Conservation (phyloP, 73 alveolate genomes). For the Stentor coeruleus region DNA sequence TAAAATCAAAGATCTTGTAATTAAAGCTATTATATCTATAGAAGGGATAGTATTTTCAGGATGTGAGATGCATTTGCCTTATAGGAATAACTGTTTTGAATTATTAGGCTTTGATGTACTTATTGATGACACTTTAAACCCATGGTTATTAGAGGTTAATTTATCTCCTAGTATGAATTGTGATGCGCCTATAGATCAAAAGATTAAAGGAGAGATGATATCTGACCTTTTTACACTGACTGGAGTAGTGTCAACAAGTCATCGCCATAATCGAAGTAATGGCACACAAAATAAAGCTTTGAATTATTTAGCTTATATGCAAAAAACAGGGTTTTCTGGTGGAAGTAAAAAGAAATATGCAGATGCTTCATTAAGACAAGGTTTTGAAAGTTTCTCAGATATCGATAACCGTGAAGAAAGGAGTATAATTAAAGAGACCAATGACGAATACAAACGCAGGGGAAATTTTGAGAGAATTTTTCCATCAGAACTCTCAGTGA, state of each 20-base stretch:
- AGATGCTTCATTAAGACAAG: background rate
- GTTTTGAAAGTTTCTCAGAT: background rate
- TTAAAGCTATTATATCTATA: conserved; percentile 76
- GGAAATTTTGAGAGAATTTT: conserved; percentile 65
- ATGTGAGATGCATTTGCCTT: conserved; percentile 73
- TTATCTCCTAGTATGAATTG: conserved; percentile 66
- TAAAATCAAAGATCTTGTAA: conserved; percentile 71
- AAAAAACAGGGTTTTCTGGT: background rate
- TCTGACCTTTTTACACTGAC: conserved; percentile 64
- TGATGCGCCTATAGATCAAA: conserved; percentile 55
- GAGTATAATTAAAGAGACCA: conserved; percentile 54
- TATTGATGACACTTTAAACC: conserved; percentile 64
- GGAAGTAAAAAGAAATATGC: background rate
- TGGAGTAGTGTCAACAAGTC: conserved; percentile 36
- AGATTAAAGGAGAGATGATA: conserved; percentile 54
- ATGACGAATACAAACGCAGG: conserved; percentile 52
- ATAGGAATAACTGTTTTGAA: conserved; percentile 80
- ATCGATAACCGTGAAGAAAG: conserved; percentile 30
- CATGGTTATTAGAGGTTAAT: conserved; percentile 85
- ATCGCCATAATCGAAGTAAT: background rate
- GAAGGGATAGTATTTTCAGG: conserved; percentile 65
- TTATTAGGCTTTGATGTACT: conserved; percentile 74
- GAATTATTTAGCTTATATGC: background rate
- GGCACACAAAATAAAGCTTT: conserved; percentile 14
- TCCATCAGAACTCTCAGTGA: conserved; percentile 55